Evolutionary conservation across 345 rosid species (phyloP), one percentile per base, ranked within the genome.

Genomic region (Salix caprea): DNA sequence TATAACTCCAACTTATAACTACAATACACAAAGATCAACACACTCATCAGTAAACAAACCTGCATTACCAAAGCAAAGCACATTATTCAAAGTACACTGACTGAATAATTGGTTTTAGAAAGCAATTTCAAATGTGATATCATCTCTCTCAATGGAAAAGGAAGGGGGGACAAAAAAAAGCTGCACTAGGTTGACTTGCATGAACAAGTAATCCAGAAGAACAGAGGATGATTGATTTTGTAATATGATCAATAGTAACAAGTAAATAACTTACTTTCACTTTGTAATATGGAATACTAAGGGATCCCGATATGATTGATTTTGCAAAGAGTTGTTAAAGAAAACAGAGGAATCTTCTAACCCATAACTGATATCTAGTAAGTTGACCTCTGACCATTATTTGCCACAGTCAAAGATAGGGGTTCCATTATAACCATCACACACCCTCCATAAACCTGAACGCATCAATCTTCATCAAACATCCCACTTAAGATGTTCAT

Each of bases 241-340:
- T 28, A 28, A 28, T 44, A 69, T 28, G n/a, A 40, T 70, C 7
- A 67, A 74, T 44, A 73, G 39, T 54, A 77, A 34, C 62, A 71
- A 76, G 48, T 42, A 69, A 73, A 48, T 70, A 67, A 85, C 88
- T 88, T 82, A 86, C 89, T 76, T 78, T 77, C 75, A 67, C 67
- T 23, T 72, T 48, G 79, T 82, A 79, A 82, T 70, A 79, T 56
- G 68, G 62, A 75, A 75, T 21, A 54, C 65, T 65, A 79, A 81
- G 65, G 74, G 78, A 76, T 80, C 76, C 68, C 80, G 60, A 81
- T 65, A 44, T 32, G 79, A 81, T 79, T 76, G 81, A 73, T 76
- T 75, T 81, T 60, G 78, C 78, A 81, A 82, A 67, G 75, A 74
- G 65, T 74, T 75, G 83, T 76, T 76, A 74, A 78, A 73, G 71